A percentile compares a stretch with the other conserved stretches of the same genome.
Evolutionary conservation across 2,329 filamentous ascomycete genomes (phyloP).

Genomic region (Daldinia sp.): DNA sequence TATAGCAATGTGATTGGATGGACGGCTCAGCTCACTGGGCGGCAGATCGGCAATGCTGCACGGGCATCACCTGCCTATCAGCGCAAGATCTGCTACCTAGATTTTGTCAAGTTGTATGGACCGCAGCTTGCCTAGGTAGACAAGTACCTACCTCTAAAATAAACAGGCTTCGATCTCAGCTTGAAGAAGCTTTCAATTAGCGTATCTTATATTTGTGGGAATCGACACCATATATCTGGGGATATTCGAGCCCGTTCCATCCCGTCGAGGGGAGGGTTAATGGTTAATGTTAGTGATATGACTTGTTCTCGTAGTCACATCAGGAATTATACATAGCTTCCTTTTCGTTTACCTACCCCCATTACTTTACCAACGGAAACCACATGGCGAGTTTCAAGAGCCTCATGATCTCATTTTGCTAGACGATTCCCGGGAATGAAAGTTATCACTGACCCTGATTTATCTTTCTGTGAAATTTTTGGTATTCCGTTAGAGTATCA

Average conservation of each 20-base stretch:
- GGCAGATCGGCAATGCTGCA: slow-evolving; percentile 24
- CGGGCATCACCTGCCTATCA: slow-evolving; percentile 30
- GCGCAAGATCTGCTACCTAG: slow-evolving; percentile 27
- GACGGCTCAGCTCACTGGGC: slow-evolving; percentile 28
- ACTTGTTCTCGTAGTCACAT: background rate
- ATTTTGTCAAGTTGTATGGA: background rate
- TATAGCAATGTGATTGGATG: slow-evolving; percentile 27
- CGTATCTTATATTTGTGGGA: slow-evolving; percentile 2
- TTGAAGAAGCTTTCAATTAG: slow-evolving; percentile 14
- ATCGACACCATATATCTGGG: background rate
- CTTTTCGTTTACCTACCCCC: background rate
- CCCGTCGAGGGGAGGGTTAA: background rate
- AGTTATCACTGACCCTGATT: no score
- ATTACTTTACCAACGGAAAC: background rate
- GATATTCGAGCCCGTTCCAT: background rate
- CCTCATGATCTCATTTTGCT: background rate
- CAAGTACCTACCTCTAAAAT: background rate
- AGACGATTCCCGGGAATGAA: background rate
- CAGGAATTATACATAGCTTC: background rate
- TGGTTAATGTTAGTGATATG: background rate
- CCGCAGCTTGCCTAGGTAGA: background rate
- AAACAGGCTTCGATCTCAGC: background rate
- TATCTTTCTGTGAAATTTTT: no score
- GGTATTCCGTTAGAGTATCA: no score
- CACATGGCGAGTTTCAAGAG: background rate